Conservation (phyloP, 805 yeast species). For the Suhomyces sp. region DNA sequence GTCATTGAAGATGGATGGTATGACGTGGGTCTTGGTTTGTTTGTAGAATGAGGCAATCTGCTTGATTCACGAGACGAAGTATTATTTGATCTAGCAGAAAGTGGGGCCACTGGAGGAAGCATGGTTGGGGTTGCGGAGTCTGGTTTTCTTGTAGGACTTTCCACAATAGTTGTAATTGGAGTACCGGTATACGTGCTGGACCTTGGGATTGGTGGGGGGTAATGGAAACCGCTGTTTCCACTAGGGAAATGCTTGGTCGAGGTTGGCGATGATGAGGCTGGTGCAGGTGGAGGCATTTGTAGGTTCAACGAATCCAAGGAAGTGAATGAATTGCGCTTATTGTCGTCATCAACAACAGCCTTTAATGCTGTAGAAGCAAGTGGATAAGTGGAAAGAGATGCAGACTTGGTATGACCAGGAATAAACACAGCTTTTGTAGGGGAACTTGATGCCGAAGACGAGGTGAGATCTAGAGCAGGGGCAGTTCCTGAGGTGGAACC, state of each 20-base stretch:
- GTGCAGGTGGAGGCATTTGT: slow-evolving; percentile 13
- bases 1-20: slow-evolving; percentile 67
- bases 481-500: not conserved
- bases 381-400: slow-evolving; percentile 37
- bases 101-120: slow-evolving; percentile 13
- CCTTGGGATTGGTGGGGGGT: slow-evolving; percentile 15
- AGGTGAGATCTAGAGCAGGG: slow-evolving; percentile 8
- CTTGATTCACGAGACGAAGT: slow-evolving; percentile 21
- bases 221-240: slow-evolving; percentile 7
- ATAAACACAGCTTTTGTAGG: slow-evolving; percentile 17
- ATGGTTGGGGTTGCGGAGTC: slow-evolving; percentile 15
- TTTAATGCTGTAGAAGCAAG: slow-evolving; percentile 69
- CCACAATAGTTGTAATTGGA: slow-evolving; percentile 47
- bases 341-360: slow-evolving; percentile 66
- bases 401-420: slow-evolving; percentile 34
- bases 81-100: slow-evolving; percentile 10
- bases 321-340: slow-evolving; percentile 25
- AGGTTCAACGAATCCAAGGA: slow-evolving; percentile 15
- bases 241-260: slow-evolving; percentile 7
- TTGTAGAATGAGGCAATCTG: slow-evolving; percentile 44
- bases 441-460: slow-evolving; percentile 22
- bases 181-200: slow-evolving; percentile 33
- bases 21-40: slow-evolving; percentile 80
- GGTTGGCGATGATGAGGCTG: slow-evolving; percentile 11
- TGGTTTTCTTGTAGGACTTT: slow-evolving; percentile 36